A percentile compares a stretch with the other conserved stretches of the same genome.
These are phyloP conservation scores for Salix koriyanagi DNA, from an alignment of 345 rosid genomes.

Conservation along the genomic window DNA sequence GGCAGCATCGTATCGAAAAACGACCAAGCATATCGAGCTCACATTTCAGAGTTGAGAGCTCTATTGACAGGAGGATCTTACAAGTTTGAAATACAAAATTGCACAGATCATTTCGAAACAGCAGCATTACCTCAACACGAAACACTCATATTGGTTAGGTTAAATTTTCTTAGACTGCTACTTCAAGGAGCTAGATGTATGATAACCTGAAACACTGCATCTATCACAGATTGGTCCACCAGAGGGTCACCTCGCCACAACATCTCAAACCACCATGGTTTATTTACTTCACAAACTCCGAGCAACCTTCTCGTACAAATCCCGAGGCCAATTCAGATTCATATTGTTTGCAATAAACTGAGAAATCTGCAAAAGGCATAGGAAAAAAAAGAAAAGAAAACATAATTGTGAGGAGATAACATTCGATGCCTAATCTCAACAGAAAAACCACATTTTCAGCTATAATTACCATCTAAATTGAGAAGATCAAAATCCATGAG, in stretches of 20 bases:
- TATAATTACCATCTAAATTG: not conserved
- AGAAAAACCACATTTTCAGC: not conserved
- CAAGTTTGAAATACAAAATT: not conserved
- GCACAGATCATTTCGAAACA: not conserved
- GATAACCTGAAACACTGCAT: not conserved
- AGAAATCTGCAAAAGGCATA: constrained; percentile 53
- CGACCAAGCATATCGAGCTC: not conserved
- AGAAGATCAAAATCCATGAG: not conserved
- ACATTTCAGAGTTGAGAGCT: not conserved
- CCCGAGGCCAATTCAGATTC: constrained; percentile 85
- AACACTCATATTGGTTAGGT: not conserved
- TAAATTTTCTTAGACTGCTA: not conserved
- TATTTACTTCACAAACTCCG: constrained; percentile 55
- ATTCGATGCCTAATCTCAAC: not conserved
- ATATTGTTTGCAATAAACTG: constrained; percentile 80
- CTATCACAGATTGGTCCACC: not conserved
- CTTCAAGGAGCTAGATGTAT: not conserved
- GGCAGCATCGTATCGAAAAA: not conserved
- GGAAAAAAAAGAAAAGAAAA: not conserved
- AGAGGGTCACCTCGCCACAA: not conserved
- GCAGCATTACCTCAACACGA: not conserved
- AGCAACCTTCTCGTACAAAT: constrained; percentile 74
- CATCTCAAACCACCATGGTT: not conserved
- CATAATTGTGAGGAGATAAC: too few relatives aligned
- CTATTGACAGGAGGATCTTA: not conserved